These are phyloP conservation scores for Santalum album DNA, from an alignment of 164 flowering plant genomes.

Conservation along the genomic window DNA sequence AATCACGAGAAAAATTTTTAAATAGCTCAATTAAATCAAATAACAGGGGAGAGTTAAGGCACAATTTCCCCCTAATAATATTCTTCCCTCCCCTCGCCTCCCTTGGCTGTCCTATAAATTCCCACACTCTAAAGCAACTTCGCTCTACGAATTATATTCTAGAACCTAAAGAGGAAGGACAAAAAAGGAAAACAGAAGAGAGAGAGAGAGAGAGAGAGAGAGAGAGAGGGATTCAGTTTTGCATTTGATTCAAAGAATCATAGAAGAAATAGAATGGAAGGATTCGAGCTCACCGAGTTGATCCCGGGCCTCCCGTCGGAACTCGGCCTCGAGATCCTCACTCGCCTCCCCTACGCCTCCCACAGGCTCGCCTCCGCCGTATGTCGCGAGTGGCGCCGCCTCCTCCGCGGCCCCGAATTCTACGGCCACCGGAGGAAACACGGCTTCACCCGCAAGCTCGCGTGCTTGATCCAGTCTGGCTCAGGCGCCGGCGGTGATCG, in stretches of 20 bases:
- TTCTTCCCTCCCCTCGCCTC: too few relatives aligned
- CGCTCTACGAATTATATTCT: too few relatives aligned
- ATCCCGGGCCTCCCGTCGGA: constrained; percentile 2
- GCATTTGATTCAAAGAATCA: too few relatives aligned
- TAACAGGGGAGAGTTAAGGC: too few relatives aligned
- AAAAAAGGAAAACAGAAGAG: too few relatives aligned
- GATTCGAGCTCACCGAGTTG: neutral
- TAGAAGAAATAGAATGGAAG: neutral
- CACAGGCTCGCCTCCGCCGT: constrained; percentile 12
- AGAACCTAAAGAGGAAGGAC: too few relatives aligned
- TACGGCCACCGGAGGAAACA: constrained; percentile 2
- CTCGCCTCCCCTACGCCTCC: neutral
- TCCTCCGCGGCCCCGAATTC: constrained; percentile 2
- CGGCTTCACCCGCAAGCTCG: neutral
- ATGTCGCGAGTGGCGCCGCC: constrained; percentile 23
- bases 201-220: neutral
- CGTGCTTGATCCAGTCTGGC: neutral
- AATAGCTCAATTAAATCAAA: too few relatives aligned
- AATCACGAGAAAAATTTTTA: too few relatives aligned
- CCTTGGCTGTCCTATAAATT: too few relatives aligned
- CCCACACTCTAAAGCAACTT: too few relatives aligned
- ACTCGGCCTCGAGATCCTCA: neutral
- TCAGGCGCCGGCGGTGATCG: neutral
- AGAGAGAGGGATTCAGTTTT: too few relatives aligned
- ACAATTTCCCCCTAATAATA: too few relatives aligned